Conservation (phyloP, 1,139 yeast species). For the Yamadazyma trypodendri region DNA sequence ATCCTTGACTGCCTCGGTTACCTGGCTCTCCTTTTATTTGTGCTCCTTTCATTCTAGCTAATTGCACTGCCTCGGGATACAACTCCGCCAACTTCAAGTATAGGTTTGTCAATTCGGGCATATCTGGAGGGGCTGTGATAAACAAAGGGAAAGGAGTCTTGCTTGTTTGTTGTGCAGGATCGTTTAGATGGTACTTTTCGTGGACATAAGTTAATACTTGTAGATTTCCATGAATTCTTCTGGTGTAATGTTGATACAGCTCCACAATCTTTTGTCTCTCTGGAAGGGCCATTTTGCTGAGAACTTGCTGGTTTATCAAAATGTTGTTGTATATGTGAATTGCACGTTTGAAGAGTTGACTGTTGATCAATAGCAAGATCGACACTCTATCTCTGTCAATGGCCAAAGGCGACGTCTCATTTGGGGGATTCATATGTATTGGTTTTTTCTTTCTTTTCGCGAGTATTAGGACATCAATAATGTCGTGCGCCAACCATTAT, state of each 20-base stretch:
- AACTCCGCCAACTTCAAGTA: conserved; percentile 50
- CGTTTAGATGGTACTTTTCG: conserved; percentile 46
- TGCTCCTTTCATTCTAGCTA: conserved; percentile 45
- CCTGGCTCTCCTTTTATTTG: conserved; percentile 33
- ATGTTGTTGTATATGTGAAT: conserved; percentile 36
- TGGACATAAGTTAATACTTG: conserved; percentile 52
- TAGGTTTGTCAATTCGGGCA: conserved; percentile 51
- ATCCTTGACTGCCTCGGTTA: conserved; percentile 9
- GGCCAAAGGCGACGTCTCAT: conserved; percentile 16
- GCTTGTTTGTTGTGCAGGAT: conserved; percentile 26
- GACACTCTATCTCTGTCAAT: conserved; percentile 49
- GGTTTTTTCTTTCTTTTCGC: neutral
- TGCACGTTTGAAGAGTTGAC: conserved; percentile 52
- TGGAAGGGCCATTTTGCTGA: conserved; percentile 37
- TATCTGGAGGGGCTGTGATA: conserved; percentile 53
- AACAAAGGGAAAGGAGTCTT: conserved; percentile 50
- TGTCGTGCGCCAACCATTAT: neutral
- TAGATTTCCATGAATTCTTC: conserved; percentile 54
- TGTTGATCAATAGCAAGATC: conserved; percentile 50
- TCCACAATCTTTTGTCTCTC: conserved; percentile 41
- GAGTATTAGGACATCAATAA: neutral
- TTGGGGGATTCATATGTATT: conserved; percentile 1
- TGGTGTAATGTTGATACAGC: conserved; percentile 49
- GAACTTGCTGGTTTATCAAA: conserved; percentile 34
- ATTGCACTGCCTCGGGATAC: conserved; percentile 56